Conservation (phyloP, 768 basidiomycete species). For the Suillus subluteus region DNA sequence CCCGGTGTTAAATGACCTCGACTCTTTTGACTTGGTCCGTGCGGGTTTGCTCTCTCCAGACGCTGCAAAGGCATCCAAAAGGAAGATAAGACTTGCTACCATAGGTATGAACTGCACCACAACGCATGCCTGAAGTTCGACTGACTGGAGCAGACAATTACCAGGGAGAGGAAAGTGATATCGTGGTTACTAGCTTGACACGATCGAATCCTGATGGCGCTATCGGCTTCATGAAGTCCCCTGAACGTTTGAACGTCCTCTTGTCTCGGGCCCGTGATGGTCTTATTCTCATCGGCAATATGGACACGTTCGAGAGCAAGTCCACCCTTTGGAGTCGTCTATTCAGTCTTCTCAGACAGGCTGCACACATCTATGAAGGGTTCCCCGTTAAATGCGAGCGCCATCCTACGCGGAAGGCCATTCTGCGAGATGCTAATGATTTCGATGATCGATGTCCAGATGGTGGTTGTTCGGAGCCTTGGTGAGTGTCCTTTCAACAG, state of each 20-base stretch:
- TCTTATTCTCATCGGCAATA: conserved; percentile 63
- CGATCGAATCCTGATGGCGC: conserved; percentile 55
- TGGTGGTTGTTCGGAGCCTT: conserved; percentile 60
- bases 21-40: conserved; percentile 55
- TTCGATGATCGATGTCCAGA: conserved; percentile 58
- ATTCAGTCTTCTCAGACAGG: conserved; percentile 42
- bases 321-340: conserved; percentile 50
- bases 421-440: conserved; percentile 43
- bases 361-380: conserved; percentile 55
- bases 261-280: conserved; percentile 63
- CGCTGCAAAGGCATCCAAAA: conserved; percentile 46
- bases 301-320: conserved; percentile 55
- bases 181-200: conserved; percentile 60
- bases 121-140: background rate
- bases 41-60: conserved; percentile 52
- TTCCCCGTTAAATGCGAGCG: conserved; percentile 59
- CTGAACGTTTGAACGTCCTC: conserved; percentile 67
- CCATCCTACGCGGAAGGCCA: conserved; percentile 44
- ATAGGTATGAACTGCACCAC: conserved; percentile 47
- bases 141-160: conserved; percentile 55
- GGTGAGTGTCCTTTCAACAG: conserved; percentile 41
- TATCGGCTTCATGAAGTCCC: conserved; percentile 68
- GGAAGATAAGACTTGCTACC: conserved; percentile 55
- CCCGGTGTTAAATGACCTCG: conserved; percentile 63
- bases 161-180: conserved; percentile 70